Percentiles rank a stretch among this genome's conserved stretches.
phyloP scores from a whole-genome alignment of 2,329 filamentous ascomycete species.

The Leptographium radiaticola region DNA sequence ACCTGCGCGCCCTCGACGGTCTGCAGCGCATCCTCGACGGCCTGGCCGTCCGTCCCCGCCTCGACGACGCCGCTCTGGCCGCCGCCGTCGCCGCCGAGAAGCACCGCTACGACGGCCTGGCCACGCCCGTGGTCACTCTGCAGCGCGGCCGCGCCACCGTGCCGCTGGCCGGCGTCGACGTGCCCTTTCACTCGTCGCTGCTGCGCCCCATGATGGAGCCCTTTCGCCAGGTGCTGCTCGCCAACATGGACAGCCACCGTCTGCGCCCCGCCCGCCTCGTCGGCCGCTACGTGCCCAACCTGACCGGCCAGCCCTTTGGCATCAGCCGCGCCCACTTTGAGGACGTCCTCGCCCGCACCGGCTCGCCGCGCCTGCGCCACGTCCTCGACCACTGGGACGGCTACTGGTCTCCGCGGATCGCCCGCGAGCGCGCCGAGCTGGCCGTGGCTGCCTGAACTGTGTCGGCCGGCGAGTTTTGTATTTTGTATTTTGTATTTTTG shows the following conservation, averaged over 20 bases:
- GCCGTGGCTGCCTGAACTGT: no score
- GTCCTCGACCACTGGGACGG: conserved; percentile 80
- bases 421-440: no score
- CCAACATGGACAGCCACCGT: conserved; percentile 99
- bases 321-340: conserved; percentile 98
- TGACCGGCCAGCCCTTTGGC: conserved; percentile 90
- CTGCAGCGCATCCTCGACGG: conserved; percentile 74
- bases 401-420: conserved; percentile 25
- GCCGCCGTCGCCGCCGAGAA: no score
- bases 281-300: conserved; percentile 98
- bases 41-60: conserved; percentile 28
- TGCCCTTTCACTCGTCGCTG: conserved; percentile 98
- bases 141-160: conserved; percentile 95
- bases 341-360: conserved; percentile 91
- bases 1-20: conserved; percentile 56
- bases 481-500: no score
- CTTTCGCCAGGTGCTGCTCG: conserved; percentile 93
- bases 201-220: conserved; percentile 95
- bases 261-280: conserved; percentile 95
- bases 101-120: no score
- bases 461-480: no score
- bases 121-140: conserved; percentile 57
- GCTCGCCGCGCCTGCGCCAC: conserved; percentile 62
- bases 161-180: conserved; percentile 91
- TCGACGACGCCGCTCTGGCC: no score